Conservation (phyloP, 352 stramenopile species). For the Phytophthora ramorum region DNA sequence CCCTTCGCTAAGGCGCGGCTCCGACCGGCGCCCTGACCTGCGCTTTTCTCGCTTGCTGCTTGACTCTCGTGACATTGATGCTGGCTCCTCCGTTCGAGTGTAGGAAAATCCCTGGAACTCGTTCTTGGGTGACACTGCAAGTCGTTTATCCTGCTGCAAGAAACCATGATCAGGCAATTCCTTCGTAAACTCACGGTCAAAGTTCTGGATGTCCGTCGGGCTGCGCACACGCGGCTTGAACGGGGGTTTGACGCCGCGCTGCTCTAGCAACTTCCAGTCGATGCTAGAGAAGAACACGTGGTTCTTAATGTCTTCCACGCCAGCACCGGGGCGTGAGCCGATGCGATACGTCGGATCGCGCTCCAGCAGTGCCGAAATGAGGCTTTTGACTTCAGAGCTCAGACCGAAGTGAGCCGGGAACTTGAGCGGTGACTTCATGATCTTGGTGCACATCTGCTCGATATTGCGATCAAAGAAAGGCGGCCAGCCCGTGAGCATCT, state of each 20-base stretch:
- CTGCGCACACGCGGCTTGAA: conserved; percentile 87
- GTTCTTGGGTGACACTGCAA: conserved; percentile 81
- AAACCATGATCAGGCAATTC: conserved; percentile 81
- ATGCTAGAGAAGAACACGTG: conserved; percentile 86
- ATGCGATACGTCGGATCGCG: conserved; percentile 75
- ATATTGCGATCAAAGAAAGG: conserved; percentile 94
- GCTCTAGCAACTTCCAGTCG: conserved; percentile 79
- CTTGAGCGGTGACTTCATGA: conserved; percentile 89
- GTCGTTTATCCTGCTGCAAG: conserved; percentile 78
- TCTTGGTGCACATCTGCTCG: conserved; percentile 92
- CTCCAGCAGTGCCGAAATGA: conserved; percentile 81
- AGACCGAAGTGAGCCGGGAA: conserved; percentile 88
- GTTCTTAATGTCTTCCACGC: conserved; percentile 78
- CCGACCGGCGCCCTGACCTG: conserved; percentile 37
- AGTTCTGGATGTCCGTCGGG: conserved; percentile 89
- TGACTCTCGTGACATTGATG: conserved; percentile 27
- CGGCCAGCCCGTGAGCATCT: conserved; percentile 95
- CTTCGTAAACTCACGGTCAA: conserved; percentile 90
- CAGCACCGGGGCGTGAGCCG: conserved; percentile 68
- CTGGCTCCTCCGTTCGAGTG: conserved; percentile 45
- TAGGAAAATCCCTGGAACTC: conserved; percentile 90
- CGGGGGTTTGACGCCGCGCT: conserved; percentile 76
- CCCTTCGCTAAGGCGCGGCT: conserved; percentile 41
- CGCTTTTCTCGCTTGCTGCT: conserved; percentile 44
- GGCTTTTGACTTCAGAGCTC: conserved; percentile 75